These are phyloP conservation scores for Phlegmacium glaucopus DNA, from an alignment of 768 basidiomycete genomes.

Conservation along the genomic window DNA sequence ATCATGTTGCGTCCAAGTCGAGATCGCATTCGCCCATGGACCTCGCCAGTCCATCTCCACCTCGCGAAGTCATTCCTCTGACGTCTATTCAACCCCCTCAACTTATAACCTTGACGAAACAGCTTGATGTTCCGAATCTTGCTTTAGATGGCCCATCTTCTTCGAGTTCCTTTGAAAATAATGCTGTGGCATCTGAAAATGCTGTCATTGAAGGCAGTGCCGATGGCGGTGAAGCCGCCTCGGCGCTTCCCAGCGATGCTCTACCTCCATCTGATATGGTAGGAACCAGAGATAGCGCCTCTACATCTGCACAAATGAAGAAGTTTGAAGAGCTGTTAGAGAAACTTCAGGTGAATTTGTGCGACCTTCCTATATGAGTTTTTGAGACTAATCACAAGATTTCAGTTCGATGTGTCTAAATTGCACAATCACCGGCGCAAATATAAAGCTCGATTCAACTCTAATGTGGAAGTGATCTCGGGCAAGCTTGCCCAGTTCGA, in stretches of 20 bases:
- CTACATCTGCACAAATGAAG: not conserved
- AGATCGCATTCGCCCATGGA: constrained; percentile 49
- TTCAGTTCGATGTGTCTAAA: constrained; percentile 33
- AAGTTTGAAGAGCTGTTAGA: not conserved
- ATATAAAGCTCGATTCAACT: constrained; percentile 39
- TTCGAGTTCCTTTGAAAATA: too few relatives aligned
- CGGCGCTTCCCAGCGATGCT: not conserved
- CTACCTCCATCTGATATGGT: constrained; percentile 1
- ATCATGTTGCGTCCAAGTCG: constrained; percentile 20
- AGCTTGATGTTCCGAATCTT: too few relatives aligned
- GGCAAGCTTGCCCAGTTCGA: constrained; percentile 39
- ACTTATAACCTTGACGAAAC: not conserved
- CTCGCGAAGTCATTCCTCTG: constrained; percentile 2
- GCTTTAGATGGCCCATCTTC: not conserved
- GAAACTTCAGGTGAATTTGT: constrained; percentile 16
- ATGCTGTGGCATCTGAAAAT: too few relatives aligned
- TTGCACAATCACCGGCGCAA: constrained; percentile 38
- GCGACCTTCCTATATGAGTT: constrained; percentile 1
- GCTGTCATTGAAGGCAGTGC: too few relatives aligned
- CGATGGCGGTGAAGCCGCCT: too few relatives aligned
- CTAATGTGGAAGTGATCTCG: constrained; percentile 35
- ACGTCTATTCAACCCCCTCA: not conserved
- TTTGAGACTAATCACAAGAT: not conserved
- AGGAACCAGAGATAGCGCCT: not conserved
- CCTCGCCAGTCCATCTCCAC: constrained; percentile 34